Conservation (phyloP, 768 basidiomycete genomes). For the Termitomyces sp. region DNA sequence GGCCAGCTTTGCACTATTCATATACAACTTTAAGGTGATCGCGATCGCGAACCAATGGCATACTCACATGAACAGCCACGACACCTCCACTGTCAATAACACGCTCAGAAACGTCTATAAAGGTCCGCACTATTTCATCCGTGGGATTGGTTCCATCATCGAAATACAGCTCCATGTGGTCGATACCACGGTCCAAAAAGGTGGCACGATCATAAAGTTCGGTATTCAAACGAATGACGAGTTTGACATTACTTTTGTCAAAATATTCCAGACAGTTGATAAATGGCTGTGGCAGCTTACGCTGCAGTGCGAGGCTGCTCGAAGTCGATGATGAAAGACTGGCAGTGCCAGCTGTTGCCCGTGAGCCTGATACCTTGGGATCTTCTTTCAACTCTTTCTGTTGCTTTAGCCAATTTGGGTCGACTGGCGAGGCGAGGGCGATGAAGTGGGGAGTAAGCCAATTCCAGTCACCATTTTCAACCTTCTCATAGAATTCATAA, state of each 20-base stretch:
- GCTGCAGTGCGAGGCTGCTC: slow-evolving; percentile 59
- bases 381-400: slow-evolving; percentile 61
- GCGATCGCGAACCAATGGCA: background rate
- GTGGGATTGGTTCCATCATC: slow-evolving; percentile 98
- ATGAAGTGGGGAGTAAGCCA: slow-evolving; percentile 92
- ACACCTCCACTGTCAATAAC: slow-evolving; percentile 76
- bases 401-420: slow-evolving; percentile 73
- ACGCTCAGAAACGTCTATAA: slow-evolving; percentile 82
- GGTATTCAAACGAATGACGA: slow-evolving; percentile 93
- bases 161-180: slow-evolving; percentile 91
- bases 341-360: slow-evolving; percentile 11
- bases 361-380: slow-evolving; percentile 22
- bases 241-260: slow-evolving; percentile 78
- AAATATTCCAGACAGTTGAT: slow-evolving; percentile 93
- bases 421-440: slow-evolving; percentile 91
- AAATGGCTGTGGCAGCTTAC: slow-evolving; percentile 77
- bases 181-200: slow-evolving; percentile 82
- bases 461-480: slow-evolving; percentile 95
- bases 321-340: slow-evolving; percentile 26
- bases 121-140: slow-evolving; percentile 89
- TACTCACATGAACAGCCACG: slow-evolving; percentile 82
- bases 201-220: slow-evolving; percentile 81
- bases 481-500: slow-evolving; percentile 94
- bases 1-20: slow-evolving; percentile 87
- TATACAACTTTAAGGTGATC: slow-evolving; percentile 16